These are phyloP conservation scores for Penicillium glabrum DNA, from an alignment of 2,329 filamentous ascomycete species.

Conservation along the genomic window DNA sequence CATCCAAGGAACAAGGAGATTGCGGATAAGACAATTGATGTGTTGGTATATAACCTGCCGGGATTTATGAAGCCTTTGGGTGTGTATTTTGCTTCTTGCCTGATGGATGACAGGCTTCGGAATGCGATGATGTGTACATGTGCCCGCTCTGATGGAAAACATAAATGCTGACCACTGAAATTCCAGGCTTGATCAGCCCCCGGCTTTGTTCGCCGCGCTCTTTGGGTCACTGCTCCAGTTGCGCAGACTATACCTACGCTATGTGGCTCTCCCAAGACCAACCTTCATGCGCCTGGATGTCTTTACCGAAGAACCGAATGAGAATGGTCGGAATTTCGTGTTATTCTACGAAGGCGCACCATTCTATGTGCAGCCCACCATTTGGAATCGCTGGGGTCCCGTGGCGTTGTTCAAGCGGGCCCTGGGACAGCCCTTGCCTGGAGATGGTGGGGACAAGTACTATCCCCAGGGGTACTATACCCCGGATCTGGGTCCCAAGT, in stretches of 20 bases:
- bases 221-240: conserved; percentile 50
- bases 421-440: conserved; percentile 48
- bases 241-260: conserved; percentile 57
- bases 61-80: conserved; percentile 46
- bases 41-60: conserved; percentile 60
- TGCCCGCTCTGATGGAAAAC: not conserved
- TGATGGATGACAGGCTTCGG: conserved; percentile 65
- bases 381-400: conserved; percentile 63
- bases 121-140: conserved; percentile 61
- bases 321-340: conserved; percentile 55
- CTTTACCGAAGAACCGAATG: conserved; percentile 51
- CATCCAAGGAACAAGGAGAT: conserved; percentile 50
- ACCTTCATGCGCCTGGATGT: conserved; percentile 38
- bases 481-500: conserved; percentile 62
- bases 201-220: conserved; percentile 29
- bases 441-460: conserved; percentile 48
- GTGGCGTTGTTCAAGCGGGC: conserved; percentile 50
- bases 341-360: conserved; percentile 60
- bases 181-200: conserved; percentile 37
- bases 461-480: conserved; percentile 50
- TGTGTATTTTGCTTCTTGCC: conserved; percentile 51
- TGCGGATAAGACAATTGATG: conserved; percentile 59
- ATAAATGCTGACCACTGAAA: not conserved
- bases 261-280: conserved; percentile 61
- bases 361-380: conserved; percentile 61